These are phyloP conservation scores for Amoeboaphelidium protococcarum DNA, from an alignment of 371 early-diverging fungal species.

Conservation along the genomic window DNA sequence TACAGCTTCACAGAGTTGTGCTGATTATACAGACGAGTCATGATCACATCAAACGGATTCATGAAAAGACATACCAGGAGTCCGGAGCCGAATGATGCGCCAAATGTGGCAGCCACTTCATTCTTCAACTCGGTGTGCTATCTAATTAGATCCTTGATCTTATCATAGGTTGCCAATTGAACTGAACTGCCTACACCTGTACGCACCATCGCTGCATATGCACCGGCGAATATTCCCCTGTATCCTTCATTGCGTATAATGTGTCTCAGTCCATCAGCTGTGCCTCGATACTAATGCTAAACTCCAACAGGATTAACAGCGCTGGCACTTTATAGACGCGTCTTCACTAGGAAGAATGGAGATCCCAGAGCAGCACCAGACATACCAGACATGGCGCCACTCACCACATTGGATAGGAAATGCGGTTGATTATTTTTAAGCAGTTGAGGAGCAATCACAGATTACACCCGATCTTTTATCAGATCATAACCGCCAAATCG, in stretches of 20 bases:
- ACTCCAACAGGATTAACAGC: constrained; percentile 41
- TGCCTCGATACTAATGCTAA: constrained; percentile 60
- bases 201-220: constrained; percentile 62
- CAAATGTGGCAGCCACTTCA: constrained; percentile 35
- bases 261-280: constrained; percentile 25
- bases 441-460: constrained; percentile 6
- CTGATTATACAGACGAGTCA: constrained; percentile 84
- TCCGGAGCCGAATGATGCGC: constrained; percentile 51
- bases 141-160: constrained; percentile 36
- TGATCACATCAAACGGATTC: constrained; percentile 91
- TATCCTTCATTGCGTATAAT: constrained; percentile 39
- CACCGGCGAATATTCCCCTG: constrained; percentile 60
- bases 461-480: constrained; percentile 15
- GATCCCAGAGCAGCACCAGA: constrained; percentile 57
- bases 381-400: constrained; percentile 44
- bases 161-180: constrained; percentile 71
- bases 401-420: constrained; percentile 15
- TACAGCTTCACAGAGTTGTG: constrained; percentile 37
- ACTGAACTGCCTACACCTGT: constrained; percentile 67
- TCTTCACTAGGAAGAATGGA: constrained; percentile 76
- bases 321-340: constrained; percentile 9
- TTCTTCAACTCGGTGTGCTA: constrained; percentile 21
- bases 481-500: constrained; percentile 77
- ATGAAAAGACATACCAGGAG: constrained; percentile 64
- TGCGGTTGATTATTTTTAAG: background rate